Evolutionary conservation across 2,329 filamentous ascomycete genomes (phyloP), one percentile per base, ranked within the genome.

Genomic region (Alternaria arbusti): DNA sequence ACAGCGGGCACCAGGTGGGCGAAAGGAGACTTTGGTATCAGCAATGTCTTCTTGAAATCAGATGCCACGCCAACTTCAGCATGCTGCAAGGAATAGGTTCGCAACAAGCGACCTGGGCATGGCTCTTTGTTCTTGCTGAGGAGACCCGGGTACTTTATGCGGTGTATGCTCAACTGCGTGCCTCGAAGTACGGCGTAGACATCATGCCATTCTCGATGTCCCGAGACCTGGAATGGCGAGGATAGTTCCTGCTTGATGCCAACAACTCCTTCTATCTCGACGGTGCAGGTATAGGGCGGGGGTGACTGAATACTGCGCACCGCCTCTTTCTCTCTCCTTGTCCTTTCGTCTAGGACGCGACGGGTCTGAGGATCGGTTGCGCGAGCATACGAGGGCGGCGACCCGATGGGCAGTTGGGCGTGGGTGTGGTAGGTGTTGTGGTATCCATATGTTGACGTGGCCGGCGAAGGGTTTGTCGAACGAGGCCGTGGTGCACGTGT

Each of bases 41-140:
- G 67, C 3, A 80, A 62, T 0, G 74, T 76, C 86, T 92, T 91
- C 71, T 86, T 84, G 75, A 91, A 90, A 78, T 94, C 91, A 15
- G 88, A 86, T 10, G 91, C 91, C 65, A 93, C 86, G 11, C 91
- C 91, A 22, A 91, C 87, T 78, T 94, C 91, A 22, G 91, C 91
- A 74, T 93, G 89, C 67, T 92, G 86, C 51, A 94, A 83, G 56
- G 88, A 91, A 75, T 92, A 94, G n/a, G 85, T 86, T 75, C 84
- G 87, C 66, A 92, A 82, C 40, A 93, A 79, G 59, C 83, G 83
- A 20, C 86, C 87, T 79, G 90, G 44, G 80, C 83, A 26, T 82
- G 86, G 70, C 81, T 83, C 72, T 85, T 85, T 17, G 84, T 80
- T 81, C 67, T 84, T 86, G 71, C 74, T 76, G 65, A 79, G 73